phyloP scores from a whole-genome alignment of 2,329 filamentous ascomycete genomes.

The Sclerotinia borealis region DNA sequence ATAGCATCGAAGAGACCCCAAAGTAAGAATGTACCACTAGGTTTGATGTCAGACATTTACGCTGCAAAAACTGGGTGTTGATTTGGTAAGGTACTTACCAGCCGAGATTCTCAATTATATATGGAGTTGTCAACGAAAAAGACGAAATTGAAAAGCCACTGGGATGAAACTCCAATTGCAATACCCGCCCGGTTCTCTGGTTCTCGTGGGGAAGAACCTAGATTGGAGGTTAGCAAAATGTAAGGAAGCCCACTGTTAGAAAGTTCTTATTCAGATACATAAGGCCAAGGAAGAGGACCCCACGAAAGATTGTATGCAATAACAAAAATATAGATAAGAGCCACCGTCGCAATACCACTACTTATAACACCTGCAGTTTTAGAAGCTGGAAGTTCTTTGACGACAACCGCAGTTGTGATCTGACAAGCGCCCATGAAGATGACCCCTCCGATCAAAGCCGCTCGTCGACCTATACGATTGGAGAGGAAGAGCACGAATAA shows the following conservation, averaged over 20 bases:
- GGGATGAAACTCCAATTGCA: conserved; percentile 44
- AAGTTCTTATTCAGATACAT: conserved; percentile 41
- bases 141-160: conserved; percentile 49
- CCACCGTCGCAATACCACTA: conserved; percentile 44
- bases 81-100: conserved; percentile 25
- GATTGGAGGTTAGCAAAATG: conserved; percentile 33
- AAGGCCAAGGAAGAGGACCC: conserved; percentile 47
- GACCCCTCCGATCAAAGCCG: conserved; percentile 39
- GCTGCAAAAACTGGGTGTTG: not conserved
- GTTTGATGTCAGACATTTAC: not conserved
- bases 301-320: conserved; percentile 46
- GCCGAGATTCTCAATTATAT: conserved; percentile 43
- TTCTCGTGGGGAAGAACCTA: not conserved
- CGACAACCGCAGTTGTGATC: conserved; percentile 39
- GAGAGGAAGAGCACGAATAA: conserved; percentile 48
- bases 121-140: conserved; percentile 44
- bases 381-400: conserved; percentile 36
- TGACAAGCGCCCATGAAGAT: conserved; percentile 41
- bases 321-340: conserved; percentile 50
- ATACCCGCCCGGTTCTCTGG: conserved; percentile 40
- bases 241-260: conserved; percentile 33
- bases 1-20: conserved; percentile 41
- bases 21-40: conserved; percentile 37
- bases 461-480: conserved; percentile 41
- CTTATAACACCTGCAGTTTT: conserved; percentile 32